Evolutionary conservation across 2,329 filamentous ascomycete genomes (phyloP).

Genomic region (Hirsutella minnesotensis): DNA sequence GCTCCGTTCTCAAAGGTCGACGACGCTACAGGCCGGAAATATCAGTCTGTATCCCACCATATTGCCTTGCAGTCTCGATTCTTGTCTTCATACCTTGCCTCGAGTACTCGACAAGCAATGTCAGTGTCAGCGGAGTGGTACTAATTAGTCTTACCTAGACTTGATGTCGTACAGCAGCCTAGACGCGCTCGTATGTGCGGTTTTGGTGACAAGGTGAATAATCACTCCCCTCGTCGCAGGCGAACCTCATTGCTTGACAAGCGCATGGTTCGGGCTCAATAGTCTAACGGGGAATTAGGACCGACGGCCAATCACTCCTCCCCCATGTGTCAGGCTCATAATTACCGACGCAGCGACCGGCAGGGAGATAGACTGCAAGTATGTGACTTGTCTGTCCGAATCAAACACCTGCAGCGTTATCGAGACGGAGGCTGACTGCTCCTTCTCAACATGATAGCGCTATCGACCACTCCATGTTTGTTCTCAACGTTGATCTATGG

Average conservation of each 20-base stretch:
- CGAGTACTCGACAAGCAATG: too few species aligned
- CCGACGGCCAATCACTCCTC: constrained; percentile 87
- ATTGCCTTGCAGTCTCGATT: constrained; percentile 22
- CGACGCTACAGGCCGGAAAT: constrained; percentile 20
- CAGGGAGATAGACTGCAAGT: constrained; percentile 77
- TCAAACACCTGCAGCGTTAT: not conserved
- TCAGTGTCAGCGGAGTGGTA: not conserved
- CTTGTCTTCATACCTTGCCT: constrained; percentile 25
- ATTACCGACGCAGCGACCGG: constrained; percentile 64
- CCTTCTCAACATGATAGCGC: constrained; percentile 12
- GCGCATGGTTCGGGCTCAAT: not conserved
- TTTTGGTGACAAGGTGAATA: constrained; percentile 83
- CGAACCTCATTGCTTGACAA: not conserved
- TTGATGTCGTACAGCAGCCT: constrained; percentile 82
- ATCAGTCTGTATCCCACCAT: constrained; percentile 15
- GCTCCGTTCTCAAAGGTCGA: constrained; percentile 22
- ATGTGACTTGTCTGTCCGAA: constrained; percentile 21
- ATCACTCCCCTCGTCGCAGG: not conserved
- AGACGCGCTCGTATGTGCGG: constrained; percentile 94
- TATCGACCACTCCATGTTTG: constrained; percentile 29
- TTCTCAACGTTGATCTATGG: constrained; percentile 57
- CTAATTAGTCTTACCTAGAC: constrained; percentile 26
- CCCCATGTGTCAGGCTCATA: constrained; percentile 77
- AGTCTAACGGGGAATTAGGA: constrained; percentile 44
- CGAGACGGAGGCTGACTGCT: not conserved